These are phyloP conservation scores for Themeda triandra DNA, from an alignment of 176 grass and related monocot genomes.

Conservation along the genomic window DNA sequence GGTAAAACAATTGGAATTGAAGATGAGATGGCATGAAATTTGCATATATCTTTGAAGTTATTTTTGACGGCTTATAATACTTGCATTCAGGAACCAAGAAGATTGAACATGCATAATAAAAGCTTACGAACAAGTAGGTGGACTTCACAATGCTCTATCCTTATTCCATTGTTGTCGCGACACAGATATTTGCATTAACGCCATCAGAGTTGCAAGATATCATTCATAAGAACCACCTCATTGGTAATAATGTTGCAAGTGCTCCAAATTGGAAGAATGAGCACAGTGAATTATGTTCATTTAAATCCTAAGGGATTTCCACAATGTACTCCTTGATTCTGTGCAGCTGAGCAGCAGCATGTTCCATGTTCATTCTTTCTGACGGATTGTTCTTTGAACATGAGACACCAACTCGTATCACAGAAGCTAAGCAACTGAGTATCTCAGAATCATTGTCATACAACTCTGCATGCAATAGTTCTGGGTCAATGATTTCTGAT, in stretches of 20 bases:
- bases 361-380: conserved; percentile 34
- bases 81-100: background rate
- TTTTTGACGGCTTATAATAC: background rate
- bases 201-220: background rate
- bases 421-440: conserved; percentile 2
- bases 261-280: background rate
- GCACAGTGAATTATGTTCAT: background rate
- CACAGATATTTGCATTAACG: too few species aligned
- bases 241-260: background rate
- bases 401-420: conserved; percentile 1
- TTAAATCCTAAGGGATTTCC: background rate
- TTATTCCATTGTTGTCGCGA: too few species aligned
- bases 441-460: background rate
- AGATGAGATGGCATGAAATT: background rate
- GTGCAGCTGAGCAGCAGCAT: conserved; percentile 5
- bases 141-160: too few species aligned
- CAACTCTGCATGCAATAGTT: background rate
- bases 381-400: conserved; percentile 20
- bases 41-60: background rate
- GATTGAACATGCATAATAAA: too few species aligned
- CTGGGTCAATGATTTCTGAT: conserved; percentile 8
- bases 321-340: background rate
- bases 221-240: background rate
- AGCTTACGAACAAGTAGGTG: too few species aligned
- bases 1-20: background rate